These are phyloP conservation scores for Euphorbia lathyris DNA, from an alignment of 345 rosid species.

Conservation along the genomic window DNA sequence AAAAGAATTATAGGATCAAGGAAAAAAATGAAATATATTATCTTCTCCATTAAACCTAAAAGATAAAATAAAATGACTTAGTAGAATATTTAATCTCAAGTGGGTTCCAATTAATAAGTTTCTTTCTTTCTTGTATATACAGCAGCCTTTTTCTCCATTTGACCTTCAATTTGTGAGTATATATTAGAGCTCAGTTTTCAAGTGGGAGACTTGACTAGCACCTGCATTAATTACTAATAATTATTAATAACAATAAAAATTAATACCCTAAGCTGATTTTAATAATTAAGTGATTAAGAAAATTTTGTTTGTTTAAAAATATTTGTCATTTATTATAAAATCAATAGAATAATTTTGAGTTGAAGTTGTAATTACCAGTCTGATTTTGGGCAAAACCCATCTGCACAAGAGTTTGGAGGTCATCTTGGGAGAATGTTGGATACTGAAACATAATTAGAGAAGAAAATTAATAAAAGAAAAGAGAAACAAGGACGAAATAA, in stretches of 20 bases:
- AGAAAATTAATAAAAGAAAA: neutral
- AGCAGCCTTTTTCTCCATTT: slow-evolving; percentile 35
- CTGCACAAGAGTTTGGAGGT: slow-evolving; percentile 69
- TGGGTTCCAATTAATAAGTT: slow-evolving; percentile 40
- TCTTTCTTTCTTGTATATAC: slow-evolving; percentile 43
- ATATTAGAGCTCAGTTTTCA: slow-evolving; percentile 59
- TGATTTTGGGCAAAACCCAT: slow-evolving; percentile 64
- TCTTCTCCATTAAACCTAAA: slow-evolving; percentile 25
- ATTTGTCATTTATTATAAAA: too few relatives aligned
- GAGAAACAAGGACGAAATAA: neutral
- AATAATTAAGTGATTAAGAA: too few relatives aligned
- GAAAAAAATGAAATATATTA: neutral
- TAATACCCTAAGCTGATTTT: neutral
- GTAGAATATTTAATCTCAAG: slow-evolving; percentile 2
- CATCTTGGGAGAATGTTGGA: slow-evolving; percentile 58
- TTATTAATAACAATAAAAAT: neutral
- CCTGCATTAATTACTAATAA: slow-evolving; percentile 39
- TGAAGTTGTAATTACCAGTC: slow-evolving; percentile 42
- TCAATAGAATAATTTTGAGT: too few relatives aligned
- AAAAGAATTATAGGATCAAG: neutral
- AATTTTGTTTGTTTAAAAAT: too few relatives aligned
- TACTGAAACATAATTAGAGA: slow-evolving; percentile 32
- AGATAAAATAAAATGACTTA: slow-evolving; percentile 19
- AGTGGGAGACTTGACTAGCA: slow-evolving; percentile 38
- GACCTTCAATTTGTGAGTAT: slow-evolving; percentile 23